phyloP scores from a whole-genome alignment of 1,139 yeast species.

The Groenewaldozyma auringiensis region DNA sequence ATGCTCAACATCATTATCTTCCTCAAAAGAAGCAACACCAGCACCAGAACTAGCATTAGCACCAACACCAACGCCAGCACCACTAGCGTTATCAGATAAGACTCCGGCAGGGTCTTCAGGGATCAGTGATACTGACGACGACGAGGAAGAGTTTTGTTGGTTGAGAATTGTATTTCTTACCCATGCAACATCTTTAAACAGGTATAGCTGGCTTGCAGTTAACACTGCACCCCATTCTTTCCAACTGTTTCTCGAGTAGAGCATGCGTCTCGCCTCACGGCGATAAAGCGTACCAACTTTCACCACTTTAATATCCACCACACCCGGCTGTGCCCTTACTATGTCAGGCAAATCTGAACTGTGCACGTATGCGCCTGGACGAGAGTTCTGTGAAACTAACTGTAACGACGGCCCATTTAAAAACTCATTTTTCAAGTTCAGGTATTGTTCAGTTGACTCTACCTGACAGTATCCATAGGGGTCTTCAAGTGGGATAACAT shows the following conservation, averaged over 20 bases:
- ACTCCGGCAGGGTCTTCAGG: slow-evolving; percentile 6
- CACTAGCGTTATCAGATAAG: not conserved
- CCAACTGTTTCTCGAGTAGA: slow-evolving; percentile 30
- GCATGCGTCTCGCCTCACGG: slow-evolving; percentile 32
- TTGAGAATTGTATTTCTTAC: slow-evolving; percentile 23
- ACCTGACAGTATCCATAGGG: slow-evolving; percentile 26
- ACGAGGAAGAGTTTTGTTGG: no score
- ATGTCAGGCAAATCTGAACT: slow-evolving; percentile 22
- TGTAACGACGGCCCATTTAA: slow-evolving; percentile 31
- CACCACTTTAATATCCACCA: slow-evolving; percentile 34
- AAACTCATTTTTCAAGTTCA: slow-evolving; percentile 26
- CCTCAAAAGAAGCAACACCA: slow-evolving; percentile 5
- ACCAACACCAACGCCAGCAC: not conserved
- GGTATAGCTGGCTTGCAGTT: slow-evolving; percentile 36
- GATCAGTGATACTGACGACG: no score
- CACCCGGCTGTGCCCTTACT: slow-evolving; percentile 30
- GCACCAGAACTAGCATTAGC: slow-evolving; percentile 8
- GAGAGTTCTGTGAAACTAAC: slow-evolving; percentile 31
- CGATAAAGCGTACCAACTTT: slow-evolving; percentile 34
- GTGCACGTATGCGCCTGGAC: slow-evolving; percentile 31
- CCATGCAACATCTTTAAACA: slow-evolving; percentile 37
- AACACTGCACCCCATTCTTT: slow-evolving; percentile 38
- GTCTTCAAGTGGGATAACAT: slow-evolving; percentile 24
- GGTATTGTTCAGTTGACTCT: slow-evolving; percentile 23
- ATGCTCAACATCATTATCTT: no score